These are phyloP conservation scores for Serendipita vermifera DNA, from an alignment of 768 basidiomycete genomes.

Conservation along the genomic window DNA sequence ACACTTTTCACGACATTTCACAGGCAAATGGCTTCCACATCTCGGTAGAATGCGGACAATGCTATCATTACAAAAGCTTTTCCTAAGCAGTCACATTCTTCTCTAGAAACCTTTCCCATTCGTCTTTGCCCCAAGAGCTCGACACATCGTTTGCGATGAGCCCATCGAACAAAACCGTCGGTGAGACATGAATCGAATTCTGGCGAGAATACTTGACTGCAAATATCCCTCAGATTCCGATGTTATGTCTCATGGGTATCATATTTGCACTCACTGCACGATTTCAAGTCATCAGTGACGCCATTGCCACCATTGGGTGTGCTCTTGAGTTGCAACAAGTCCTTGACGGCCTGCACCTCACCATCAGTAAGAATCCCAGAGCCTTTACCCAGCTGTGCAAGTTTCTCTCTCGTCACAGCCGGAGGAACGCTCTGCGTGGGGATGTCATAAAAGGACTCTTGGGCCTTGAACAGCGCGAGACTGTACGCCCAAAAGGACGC, in stretches of 20 bases:
- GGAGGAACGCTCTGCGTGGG: conserved; percentile 54
- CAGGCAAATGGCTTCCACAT: too few species aligned
- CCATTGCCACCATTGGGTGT: conserved; percentile 67
- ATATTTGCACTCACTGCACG: conserved; percentile 53
- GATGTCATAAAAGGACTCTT: conserved; percentile 70
- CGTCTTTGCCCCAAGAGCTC: conserved; percentile 66
- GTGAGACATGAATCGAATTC: conserved; percentile 86
- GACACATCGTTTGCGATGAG: conserved; percentile 57
- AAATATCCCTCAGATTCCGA: background rate
- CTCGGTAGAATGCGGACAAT: too few species aligned
- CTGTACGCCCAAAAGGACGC: conserved; percentile 73
- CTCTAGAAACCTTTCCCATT: conserved; percentile 68
- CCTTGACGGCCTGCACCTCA: conserved; percentile 41
- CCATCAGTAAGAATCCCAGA: conserved; percentile 34
- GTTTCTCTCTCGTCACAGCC: conserved; percentile 58
- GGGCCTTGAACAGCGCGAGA: conserved; percentile 53
- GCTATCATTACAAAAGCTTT: too few species aligned
- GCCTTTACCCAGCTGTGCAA: conserved; percentile 43
- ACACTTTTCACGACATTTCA: too few species aligned
- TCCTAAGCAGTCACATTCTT: conserved; percentile 37
- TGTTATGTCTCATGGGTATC: background rate
- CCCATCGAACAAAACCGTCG: conserved; percentile 69
- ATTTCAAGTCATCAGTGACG: conserved; percentile 79
- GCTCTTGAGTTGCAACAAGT: conserved; percentile 46
- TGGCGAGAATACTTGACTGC: conserved; percentile 84